Conservation (phyloP, 2,329 filamentous ascomycete species). For the Penicillium sp. region DNA sequence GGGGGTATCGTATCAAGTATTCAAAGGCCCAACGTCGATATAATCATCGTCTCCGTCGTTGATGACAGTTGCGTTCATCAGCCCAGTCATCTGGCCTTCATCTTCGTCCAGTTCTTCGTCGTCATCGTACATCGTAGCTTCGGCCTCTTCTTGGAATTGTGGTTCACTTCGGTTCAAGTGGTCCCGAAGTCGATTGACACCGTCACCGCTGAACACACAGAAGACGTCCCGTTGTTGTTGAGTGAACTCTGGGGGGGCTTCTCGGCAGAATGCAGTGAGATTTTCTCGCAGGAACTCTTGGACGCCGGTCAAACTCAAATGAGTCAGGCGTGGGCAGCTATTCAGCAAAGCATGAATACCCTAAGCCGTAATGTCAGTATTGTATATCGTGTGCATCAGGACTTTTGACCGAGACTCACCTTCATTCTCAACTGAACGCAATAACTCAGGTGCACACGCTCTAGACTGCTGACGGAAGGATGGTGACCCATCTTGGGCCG, state of each 20-base stretch:
- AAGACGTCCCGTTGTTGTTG: conserved; percentile 94
- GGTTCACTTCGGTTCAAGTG: conserved; percentile 64
- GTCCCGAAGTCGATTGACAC: conserved; percentile 73
- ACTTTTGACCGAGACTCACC: conserved; percentile 54
- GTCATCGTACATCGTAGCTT: conserved; percentile 48
- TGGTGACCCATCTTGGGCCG: conserved; percentile 57
- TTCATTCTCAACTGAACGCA: conserved; percentile 80
- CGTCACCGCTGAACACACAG: conserved; percentile 91
- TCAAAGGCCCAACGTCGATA: conserved; percentile 38
- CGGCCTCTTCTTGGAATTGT: conserved; percentile 33
- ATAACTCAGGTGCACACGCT: conserved; percentile 94
- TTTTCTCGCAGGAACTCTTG: conserved; percentile 85
- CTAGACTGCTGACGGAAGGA: conserved; percentile 68
- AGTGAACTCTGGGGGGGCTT: conserved; percentile 87
- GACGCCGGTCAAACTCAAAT: conserved; percentile 91
- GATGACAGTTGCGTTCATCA: conserved; percentile 45
- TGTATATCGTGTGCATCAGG: not conserved
- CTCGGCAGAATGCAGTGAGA: conserved; percentile 79
- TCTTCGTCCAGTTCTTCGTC: conserved; percentile 47
- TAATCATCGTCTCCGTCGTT: conserved; percentile 46
- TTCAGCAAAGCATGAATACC: conserved; percentile 88
- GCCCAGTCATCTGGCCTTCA: conserved; percentile 42
- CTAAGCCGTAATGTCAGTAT: conserved; percentile 47
- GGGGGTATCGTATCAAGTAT: conserved; percentile 39
- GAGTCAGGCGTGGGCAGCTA: conserved; percentile 86